A percentile compares a stretch with the other conserved stretches of the same genome.
Conservation (phyloP, 2,329 filamentous ascomycete genomes). For the Fusarium ramigenum region DNA sequence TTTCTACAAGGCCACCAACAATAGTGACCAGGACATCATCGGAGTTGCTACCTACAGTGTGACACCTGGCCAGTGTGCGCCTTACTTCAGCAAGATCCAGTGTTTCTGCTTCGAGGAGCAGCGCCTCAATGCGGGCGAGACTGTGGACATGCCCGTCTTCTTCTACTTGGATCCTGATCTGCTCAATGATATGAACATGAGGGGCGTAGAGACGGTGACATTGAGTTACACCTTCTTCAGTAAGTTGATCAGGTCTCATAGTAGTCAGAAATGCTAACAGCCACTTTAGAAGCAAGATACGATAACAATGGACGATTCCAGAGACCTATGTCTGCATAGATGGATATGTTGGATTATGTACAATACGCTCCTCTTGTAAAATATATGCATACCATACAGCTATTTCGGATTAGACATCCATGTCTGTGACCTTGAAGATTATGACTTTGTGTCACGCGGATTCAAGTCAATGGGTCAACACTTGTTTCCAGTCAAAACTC, state of each 20-base stretch:
- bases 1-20: slow-evolving; percentile 97
- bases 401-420: neutral
- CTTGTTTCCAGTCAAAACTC: neutral
- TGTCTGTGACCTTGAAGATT: neutral
- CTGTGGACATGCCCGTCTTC: slow-evolving; percentile 99
- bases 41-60: slow-evolving; percentile 98
- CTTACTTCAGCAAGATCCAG: slow-evolving; percentile 99
- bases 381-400: slow-evolving; percentile 18
- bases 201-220: slow-evolving; percentile 92
- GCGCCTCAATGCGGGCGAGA: slow-evolving; percentile 91
- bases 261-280: slow-evolving; percentile 46
- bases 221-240: slow-evolving; percentile 99
- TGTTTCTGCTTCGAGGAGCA: slow-evolving; percentile 99
- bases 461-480: neutral
- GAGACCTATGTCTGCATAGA: slow-evolving; percentile 46
- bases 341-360: slow-evolving; percentile 26
- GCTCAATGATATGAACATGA: slow-evolving; percentile 91
- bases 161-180: slow-evolving; percentile 99
- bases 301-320: slow-evolving; percentile 58
- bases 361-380: slow-evolving; percentile 32
- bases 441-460: neutral
- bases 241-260: slow-evolving; percentile 58
- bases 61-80: slow-evolving; percentile 92
- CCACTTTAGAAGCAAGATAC: slow-evolving; percentile 54
- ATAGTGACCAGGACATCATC: slow-evolving; percentile 90